Base-by-base conservation (phyloP, 176 grass and related monocot species). In the Elaeis guineensis region DNA sequence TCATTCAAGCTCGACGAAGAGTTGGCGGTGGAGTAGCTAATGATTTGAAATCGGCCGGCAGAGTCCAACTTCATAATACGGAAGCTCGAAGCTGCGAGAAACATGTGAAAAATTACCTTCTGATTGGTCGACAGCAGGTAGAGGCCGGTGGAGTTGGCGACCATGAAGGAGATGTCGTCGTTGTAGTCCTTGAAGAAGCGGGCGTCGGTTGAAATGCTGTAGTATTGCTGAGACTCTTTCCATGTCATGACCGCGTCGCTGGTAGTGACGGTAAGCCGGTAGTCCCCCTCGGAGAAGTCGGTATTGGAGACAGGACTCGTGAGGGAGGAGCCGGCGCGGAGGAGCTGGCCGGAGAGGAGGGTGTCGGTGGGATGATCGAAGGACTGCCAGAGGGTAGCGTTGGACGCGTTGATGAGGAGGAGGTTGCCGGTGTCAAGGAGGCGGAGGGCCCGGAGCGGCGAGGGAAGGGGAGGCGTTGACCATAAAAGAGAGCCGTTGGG, bases 391-490 rank as follows among this genome's bases (percentile, higher is more conserved):
- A 90, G 55, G 59, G 92, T 75, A 17, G 69, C 70, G 73, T 90
- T 96, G 11, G 20, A 2, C n/a, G 59, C 62, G 62, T 77, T 75
- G 39, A 90, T 61, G 28, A 90, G 75, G 78, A 73, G 83, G 19
- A 96, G 82, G 80, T 96, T 85, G 1, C 92, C 92, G 20, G 58
- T 77, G 80, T 90, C 83, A 24, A 72, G 57, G 21, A 96, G 71
- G 21, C 69, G 78, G 49, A 89, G 80, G 4, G 80, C 74, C 0
- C 59, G 8, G 20, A 96, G 75, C 2, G 77, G 24, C 0, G 75
- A 66, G 0, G 28, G 22, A 55, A 82, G 72, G 14, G 19, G 50
- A 12, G 78, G 66, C 19, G 83, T 87, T 11, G 86, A 82, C 92
- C 92, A 96, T 0, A 90, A 67, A 54, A 77, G 62, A 1, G 80